A percentile compares a stretch with the other conserved stretches of the same genome.
Evolutionary conservation across 140 eudicot species (phyloP).

Genomic region (Bidens hawaiensis): DNA sequence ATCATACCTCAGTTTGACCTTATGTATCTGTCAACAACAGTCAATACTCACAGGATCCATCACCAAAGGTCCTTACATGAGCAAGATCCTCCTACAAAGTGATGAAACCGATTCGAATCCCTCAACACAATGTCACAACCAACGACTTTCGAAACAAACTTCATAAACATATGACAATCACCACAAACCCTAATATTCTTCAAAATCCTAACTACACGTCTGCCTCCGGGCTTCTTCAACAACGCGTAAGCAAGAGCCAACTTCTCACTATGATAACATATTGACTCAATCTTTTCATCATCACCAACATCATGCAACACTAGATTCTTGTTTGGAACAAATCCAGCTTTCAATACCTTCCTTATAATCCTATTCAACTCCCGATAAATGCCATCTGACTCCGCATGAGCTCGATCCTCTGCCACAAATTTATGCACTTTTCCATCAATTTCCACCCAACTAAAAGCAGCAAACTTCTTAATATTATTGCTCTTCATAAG

Average conservation of each 20-base stretch:
- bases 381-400: constrained; percentile 28
- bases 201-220: constrained; percentile 29
- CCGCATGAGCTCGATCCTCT: constrained; percentile 40
- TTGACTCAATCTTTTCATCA: constrained; percentile 32
- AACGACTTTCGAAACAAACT: constrained; percentile 34
- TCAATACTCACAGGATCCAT: constrained; percentile 11
- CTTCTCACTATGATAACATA: constrained; percentile 45
- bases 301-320: constrained; percentile 48
- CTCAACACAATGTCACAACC: constrained; percentile 33
- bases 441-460: constrained; percentile 44
- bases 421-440: constrained; percentile 32
- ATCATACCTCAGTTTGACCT: too few species aligned
- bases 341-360: constrained; percentile 33
- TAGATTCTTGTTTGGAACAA: constrained; percentile 26
- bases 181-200: constrained; percentile 47
- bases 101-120: constrained; percentile 51
- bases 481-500: constrained; percentile 36
- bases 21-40: constrained; percentile 12
- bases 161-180: constrained; percentile 47
- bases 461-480: constrained; percentile 41
- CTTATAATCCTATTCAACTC: constrained; percentile 22
- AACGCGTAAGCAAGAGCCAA: constrained; percentile 42
- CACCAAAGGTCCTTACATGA: constrained; percentile 48
- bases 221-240: constrained; percentile 28
- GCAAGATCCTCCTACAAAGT: constrained; percentile 37